phyloP scores from a whole-genome alignment of 192 early-diverging fungal genomes.

The Kappamyces sp. region DNA sequence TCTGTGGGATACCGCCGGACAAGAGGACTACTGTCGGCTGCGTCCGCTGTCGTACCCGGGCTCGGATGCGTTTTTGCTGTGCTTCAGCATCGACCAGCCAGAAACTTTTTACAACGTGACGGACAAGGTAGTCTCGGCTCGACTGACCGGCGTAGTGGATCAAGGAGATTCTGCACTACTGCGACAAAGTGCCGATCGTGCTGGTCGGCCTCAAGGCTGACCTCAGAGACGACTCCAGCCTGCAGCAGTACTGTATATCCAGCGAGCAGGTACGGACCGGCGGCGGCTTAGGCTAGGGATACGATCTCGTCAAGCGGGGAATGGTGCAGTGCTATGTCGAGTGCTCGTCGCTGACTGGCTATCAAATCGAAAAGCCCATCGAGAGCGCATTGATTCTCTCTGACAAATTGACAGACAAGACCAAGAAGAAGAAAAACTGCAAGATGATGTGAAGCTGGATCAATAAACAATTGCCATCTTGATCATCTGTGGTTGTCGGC shows the following conservation, averaged over 20 bases:
- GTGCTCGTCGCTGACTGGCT: slow-evolving; percentile 2
- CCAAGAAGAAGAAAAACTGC: background rate
- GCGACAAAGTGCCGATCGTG: slow-evolving; percentile 26
- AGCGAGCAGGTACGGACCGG: background rate
- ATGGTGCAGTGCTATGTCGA: slow-evolving; percentile 4
- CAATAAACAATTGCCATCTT: background rate
- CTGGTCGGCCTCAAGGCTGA: slow-evolving; percentile 38
- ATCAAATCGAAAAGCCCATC: background rate
- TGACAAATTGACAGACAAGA: background rate
- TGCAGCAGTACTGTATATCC: slow-evolving; percentile 2
- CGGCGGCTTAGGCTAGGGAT: background rate
- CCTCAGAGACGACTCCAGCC: slow-evolving; percentile 23
- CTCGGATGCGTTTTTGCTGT: slow-evolving; percentile 75
- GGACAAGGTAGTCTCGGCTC: slow-evolving; percentile 9
- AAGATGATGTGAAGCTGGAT: background rate
- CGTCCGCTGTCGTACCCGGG: slow-evolving; percentile 79
- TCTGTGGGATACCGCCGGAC: slow-evolving; percentile 90
- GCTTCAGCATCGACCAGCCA: slow-evolving; percentile 57
- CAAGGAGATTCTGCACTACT: slow-evolving; percentile 32
- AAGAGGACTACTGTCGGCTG: slow-evolving; percentile 86
- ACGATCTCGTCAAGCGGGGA: background rate
- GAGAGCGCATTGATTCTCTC: slow-evolving; percentile 3
- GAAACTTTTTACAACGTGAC: slow-evolving; percentile 21
- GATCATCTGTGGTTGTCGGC: too few relatives aligned
- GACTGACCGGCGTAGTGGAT: slow-evolving; percentile 26